phyloP scores from a whole-genome alignment of 306 rosid species.

The Urtica urens region DNA sequence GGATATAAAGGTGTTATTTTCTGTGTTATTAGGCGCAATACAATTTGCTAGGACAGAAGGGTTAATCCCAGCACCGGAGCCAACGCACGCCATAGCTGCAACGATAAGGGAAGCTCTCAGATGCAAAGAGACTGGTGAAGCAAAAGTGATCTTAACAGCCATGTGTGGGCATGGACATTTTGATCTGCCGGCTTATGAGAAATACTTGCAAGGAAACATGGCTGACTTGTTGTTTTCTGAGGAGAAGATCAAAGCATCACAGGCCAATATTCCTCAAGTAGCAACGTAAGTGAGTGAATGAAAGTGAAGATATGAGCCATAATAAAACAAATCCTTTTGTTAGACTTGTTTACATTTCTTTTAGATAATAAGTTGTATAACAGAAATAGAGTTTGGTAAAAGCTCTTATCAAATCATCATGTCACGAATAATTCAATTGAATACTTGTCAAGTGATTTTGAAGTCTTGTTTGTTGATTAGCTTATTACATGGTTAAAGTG shows the following conservation, averaged over 20 bases:
- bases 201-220: slow-evolving; percentile 74
- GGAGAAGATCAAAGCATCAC: slow-evolving; percentile 46
- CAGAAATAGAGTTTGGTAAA: too few relatives aligned
- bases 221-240: slow-evolving; percentile 71
- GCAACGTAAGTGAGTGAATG: slow-evolving; percentile 15
- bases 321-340: too few relatives aligned
- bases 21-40: slow-evolving; percentile 54
- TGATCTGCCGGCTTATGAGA: slow-evolving; percentile 72
- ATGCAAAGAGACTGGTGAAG: slow-evolving; percentile 68
- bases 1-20: not conserved
- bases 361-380: too few relatives aligned
- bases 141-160: slow-evolving; percentile 84
- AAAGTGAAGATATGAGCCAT: too few relatives aligned
- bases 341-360: too few relatives aligned
- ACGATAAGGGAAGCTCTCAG: slow-evolving; percentile 76
- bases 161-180: slow-evolving; percentile 98
- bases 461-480: too few relatives aligned
- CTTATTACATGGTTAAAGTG: too few relatives aligned
- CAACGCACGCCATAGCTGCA: slow-evolving; percentile 88
- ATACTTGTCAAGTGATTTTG: too few relatives aligned
- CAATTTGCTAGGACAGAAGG: slow-evolving; percentile 88
- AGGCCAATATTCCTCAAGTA: slow-evolving; percentile 46
- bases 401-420: too few relatives aligned
- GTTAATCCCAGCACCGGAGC: slow-evolving; percentile 90
- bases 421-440: too few relatives aligned